Conservation (phyloP, 257 asterid species). For the Solanum ossicruentum region DNA sequence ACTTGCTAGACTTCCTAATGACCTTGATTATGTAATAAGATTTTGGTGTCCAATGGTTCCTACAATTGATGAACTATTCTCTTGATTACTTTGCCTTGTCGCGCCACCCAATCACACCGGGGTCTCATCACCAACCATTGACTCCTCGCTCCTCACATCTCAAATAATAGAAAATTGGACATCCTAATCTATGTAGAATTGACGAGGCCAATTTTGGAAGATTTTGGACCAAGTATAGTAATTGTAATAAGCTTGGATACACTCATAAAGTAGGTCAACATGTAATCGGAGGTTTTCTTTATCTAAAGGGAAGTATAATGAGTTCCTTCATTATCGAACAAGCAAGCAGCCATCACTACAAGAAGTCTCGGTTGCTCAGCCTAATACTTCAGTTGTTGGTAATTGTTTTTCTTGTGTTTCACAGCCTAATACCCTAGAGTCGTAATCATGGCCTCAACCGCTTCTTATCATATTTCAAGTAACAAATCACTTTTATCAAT, state of each 20-base stretch:
- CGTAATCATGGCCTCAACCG: background rate
- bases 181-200: background rate
- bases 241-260: background rate
- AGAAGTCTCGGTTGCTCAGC: background rate
- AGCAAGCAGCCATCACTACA: background rate
- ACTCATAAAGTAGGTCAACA: background rate
- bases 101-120: background rate
- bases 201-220: background rate
- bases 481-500: background rate
- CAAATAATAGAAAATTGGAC: background rate
- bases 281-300: background rate
- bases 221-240: background rate
- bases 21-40: background rate
- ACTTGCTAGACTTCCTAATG: background rate
- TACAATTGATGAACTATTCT: background rate
- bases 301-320: background rate
- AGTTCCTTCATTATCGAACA: background rate
- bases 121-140: background rate
- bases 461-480: background rate
- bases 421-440: background rate
- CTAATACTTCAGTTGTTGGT: background rate
- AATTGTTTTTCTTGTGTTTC: background rate
- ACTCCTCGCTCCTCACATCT: background rate
- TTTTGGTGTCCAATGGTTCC: background rate
- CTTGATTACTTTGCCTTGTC: background rate